phyloP scores from a whole-genome alignment of 169 alveolate genomes.

The Eimeria praecox region DNA sequence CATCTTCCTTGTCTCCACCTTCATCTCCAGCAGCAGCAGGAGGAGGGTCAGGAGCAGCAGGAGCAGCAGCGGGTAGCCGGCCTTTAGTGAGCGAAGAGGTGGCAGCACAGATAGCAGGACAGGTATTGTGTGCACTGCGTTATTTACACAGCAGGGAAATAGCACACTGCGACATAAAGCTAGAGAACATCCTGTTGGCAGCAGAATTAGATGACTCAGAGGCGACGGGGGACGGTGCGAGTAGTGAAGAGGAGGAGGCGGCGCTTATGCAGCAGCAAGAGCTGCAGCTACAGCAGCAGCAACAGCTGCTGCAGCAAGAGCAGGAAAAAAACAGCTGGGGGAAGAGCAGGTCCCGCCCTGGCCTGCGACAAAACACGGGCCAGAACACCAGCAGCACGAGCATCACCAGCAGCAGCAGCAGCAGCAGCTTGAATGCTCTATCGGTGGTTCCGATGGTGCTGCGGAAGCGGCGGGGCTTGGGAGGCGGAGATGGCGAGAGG shows the following conservation, averaged over 20 bases:
- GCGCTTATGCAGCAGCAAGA: conserved; percentile 27
- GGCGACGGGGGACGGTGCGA: conserved; percentile 39
- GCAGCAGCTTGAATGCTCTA: conserved; percentile 21
- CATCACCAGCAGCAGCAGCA: conserved; percentile 56
- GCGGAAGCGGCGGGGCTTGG: conserved; percentile 24
- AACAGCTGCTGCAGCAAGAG: conserved; percentile 65
- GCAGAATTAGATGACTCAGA: conserved; percentile 77
- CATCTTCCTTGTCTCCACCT: background rate
- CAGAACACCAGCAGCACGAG: conserved; percentile 36
- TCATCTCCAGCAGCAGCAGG: conserved; percentile 10
- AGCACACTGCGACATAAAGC: conserved; percentile 87
- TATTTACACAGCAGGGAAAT: conserved; percentile 86
- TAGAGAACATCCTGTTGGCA: conserved; percentile 84
- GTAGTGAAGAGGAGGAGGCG: conserved; percentile 64
- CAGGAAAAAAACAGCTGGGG: background rate
- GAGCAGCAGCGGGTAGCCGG: conserved; percentile 25
- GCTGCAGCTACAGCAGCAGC: conserved; percentile 75
- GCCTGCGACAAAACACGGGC: conserved; percentile 9
- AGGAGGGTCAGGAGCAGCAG: conserved; percentile 18
- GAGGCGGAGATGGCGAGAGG: background rate
- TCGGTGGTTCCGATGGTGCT: conserved; percentile 56
- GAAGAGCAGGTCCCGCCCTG: conserved; percentile 5
- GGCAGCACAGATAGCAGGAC: conserved; percentile 84
- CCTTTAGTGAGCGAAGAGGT: conserved; percentile 46
- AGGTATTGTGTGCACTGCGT: conserved; percentile 85